Base-by-base conservation (phyloP, 2,329 filamentous ascomycete genomes). In the Aspergillus unguis region DNA sequence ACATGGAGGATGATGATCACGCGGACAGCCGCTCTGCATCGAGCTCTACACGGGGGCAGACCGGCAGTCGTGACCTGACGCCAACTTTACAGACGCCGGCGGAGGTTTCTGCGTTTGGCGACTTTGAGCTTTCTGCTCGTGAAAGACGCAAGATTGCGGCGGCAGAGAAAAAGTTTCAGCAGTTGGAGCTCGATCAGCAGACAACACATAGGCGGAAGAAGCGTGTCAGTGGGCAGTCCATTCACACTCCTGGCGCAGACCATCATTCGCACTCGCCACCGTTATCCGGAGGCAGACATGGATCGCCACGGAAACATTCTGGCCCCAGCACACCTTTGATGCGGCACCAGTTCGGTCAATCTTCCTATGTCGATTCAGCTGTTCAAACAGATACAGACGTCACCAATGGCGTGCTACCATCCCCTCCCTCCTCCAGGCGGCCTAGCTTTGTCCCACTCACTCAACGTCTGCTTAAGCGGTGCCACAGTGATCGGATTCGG, bases 141-240 rank as follows among this genome's bases (percentile, higher is more conserved):
- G 83, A 86, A 59, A 78, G 78, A 61, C 80, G 82, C 53, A 86
- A 86, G 67, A 75, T 86, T 43, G 80, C 82, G 49, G 81, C 82
- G 50, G 80, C 81, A 38, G 83, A 85, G 61, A 81, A 81, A 58
- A 78, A 85, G 53, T 85, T 85, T 56, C 78, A 82, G 57, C 78
- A 82, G 60, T 73, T 84, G 56, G 83, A 85, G 60, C 75, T 79
- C 44, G 80, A 85, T 54, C 80, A 81, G 58, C 75, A 78, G 52
- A 57, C 63, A 11, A 56, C 62, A 31, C 78, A 77, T 50, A 78
- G 75, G 58, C 80, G 79, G 66, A 82, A 79, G 65, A 81, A 85
- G 62, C 75, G 80, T 48, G 77, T 76, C 52, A 84, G 80, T 62
- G 80, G 76, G 40, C 78, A 78, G 45, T 81, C 80, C 23, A 74